Evolutionary conservation across 148 eudicot species (phyloP).

Genomic region (Chenopodium berlandieri): DNA sequence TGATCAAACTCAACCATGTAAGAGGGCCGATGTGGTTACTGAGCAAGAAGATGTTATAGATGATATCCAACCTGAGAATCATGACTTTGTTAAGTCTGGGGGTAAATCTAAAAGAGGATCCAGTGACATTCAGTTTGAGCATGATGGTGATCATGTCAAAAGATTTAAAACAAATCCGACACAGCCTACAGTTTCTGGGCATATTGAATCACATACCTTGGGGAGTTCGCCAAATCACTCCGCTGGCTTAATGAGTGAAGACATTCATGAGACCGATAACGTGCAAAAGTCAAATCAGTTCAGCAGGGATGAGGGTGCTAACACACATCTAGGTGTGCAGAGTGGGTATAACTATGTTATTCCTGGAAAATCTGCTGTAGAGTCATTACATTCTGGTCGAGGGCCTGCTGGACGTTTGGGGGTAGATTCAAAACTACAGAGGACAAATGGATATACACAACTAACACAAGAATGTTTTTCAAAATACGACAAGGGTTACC

Average conservation of each 20-base stretch:
- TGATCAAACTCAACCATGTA: constrained; percentile 33
- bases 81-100: constrained; percentile 37
- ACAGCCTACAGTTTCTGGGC: constrained; percentile 36
- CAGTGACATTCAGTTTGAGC: constrained; percentile 41
- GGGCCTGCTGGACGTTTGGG: constrained; percentile 41
- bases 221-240: constrained; percentile 38
- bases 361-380: constrained; percentile 40
- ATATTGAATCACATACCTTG: constrained; percentile 33
- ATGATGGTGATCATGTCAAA: constrained; percentile 42
- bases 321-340: constrained; percentile 26
- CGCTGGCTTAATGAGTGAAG: constrained; percentile 42
- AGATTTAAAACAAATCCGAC: constrained; percentile 42
- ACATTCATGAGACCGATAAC: constrained; percentile 34
- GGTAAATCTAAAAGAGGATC: constrained; percentile 58
- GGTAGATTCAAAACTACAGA: constrained; percentile 34
- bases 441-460: constrained; percentile 34
- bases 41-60: constrained; percentile 43
- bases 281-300: constrained; percentile 32
- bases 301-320: constrained; percentile 36
- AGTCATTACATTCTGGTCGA: constrained; percentile 42
- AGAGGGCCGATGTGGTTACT: constrained; percentile 21
- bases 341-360: constrained; percentile 36
- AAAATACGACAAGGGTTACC: constrained; percentile 37
- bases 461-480: constrained; percentile 23
- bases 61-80: constrained; percentile 36